Evolutionary conservation across 768 basidiomycete genomes (phyloP), one percentile per base, ranked within the genome.

Genomic region (Pulveroboletus frians): DNA sequence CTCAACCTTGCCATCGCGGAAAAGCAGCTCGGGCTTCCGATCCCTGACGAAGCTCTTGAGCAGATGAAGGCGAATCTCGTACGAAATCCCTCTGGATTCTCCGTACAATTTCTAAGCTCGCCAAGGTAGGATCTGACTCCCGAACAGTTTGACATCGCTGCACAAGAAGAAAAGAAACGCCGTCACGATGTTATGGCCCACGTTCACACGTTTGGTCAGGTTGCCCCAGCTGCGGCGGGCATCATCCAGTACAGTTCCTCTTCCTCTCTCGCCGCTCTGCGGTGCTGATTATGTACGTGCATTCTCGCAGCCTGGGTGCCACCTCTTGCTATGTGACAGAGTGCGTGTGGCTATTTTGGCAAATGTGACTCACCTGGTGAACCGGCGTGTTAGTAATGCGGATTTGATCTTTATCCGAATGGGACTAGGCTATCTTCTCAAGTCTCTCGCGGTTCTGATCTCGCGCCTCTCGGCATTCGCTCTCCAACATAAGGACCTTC

Each of bases 131-230:
- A 85, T 39, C 71, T 98, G 27, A 92, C 92, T 48, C 85, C 81
- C 10, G 81, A 85, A 41, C 96, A 99, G 71, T 95, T 98, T 62
- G 85, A 84, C 55, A 76, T 89, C 46, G 96, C 96, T 2, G 94
- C 92, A 0, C 73, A 78, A 47, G 96, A 99, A 68, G 96, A 99
- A 72, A 98, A 96, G 75, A 96, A 92, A 71, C 74, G 96, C 21
- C 79, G 96, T 11, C 96, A 99, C 72, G 96, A 99, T 70, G 96
- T 99, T 38, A 99, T 99, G 96, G 96, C 96, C 0, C 96, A 99
- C 63, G 96, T 99, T 38, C 92, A 98, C 71, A 96, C 94, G 4
- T 99, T 97, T 65, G 94, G 94, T 5, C 79, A 77, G 39, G 87
- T 94, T 45, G 94, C 94, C 1, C 94, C 94, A 9, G 88, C 90